Base-by-base conservation (phyloP, 164 flowering plant genomes). In the Nymphaea colorata region DNA sequence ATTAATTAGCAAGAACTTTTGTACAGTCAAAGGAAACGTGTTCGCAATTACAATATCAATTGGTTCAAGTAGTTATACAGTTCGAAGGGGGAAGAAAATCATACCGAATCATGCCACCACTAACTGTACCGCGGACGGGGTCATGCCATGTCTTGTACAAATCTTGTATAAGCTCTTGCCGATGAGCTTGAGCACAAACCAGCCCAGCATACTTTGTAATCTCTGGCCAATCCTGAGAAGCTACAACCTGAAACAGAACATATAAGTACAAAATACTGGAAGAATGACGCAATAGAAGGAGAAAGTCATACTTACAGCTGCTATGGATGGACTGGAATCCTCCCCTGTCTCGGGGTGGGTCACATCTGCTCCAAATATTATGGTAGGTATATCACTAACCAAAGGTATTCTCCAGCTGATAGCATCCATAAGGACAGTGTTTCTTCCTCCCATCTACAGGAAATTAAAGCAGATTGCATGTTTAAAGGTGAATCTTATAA, bases 341-440 rank as follows among this genome's bases (percentile, higher is more conserved):
- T 89, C 95, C 62, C 91, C 95, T 70, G 84, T 85, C 69, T 89
- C 90, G 10, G 95, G 95, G 71, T 89, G 95, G 25, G 95, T 89
- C 68, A 89, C 95, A 79, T 89, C 95, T 18, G 95, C 95, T 45
- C 95, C 95, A 76, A 89, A 89, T 74, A 89, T 89, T 66, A 89
- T 89, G 64, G 95, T 89, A 16, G 95, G 95, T 68, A 85, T 85
- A 73, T 89, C 95, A 77, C 91, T 84, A 68, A 89, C 95, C 68
- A 89, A 76, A 1, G 95, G 95, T 66, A 89, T 89, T 64, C 85
- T 81, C 77, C 95, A 85, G 68, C 88, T 85, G 17, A 89, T 76
- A 42, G 95, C 95, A 77, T 89, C 95, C 77, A 89, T 60, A 64
- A 89, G 90, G 71, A 89, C 95, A 41, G 95, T 87, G 67, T 89